Evolutionary conservation across 2,329 filamentous ascomycete genomes (phyloP).

Genomic region (Trichoderma koningii): DNA sequence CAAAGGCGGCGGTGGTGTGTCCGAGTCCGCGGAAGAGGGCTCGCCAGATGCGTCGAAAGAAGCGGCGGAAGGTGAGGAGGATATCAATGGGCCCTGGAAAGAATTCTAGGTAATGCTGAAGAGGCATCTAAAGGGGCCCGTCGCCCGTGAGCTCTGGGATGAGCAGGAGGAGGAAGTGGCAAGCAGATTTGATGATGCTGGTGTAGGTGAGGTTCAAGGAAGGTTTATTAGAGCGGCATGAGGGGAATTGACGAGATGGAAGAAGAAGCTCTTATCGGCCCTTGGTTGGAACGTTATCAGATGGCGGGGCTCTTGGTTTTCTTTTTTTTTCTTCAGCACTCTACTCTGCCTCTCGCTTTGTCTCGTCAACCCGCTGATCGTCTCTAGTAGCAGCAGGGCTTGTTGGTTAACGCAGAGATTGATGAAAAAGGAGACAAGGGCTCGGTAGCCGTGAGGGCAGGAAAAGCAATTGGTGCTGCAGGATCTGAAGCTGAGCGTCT

Average conservation of each 20-base stretch:
- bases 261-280: conserved; percentile 28
- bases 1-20: conserved; percentile 22
- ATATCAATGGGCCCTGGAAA: conserved; percentile 38
- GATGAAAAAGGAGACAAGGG: no score
- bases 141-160: conserved; percentile 18
- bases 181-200: conserved; percentile 14
- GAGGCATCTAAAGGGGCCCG: conserved; percentile 34
- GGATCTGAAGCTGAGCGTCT: no score
- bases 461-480: no score
- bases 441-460: no score
- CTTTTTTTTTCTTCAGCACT: neutral
- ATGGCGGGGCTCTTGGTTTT: conserved; percentile 18
- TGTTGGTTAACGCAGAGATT: neutral
- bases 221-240: conserved; percentile 5
- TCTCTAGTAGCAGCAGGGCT: neutral
- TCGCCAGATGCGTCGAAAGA: conserved; percentile 36
- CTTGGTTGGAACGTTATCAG: conserved; percentile 22
- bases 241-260: conserved; percentile 21
- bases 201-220: conserved; percentile 1
- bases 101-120: conserved; percentile 34
- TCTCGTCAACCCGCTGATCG: no score
- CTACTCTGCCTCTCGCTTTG: no score
- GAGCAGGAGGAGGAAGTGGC: conserved; percentile 20
- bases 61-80: conserved; percentile 36
- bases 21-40: conserved; percentile 29